Evolutionary conservation across 805 yeast species (phyloP), one percentile per base, ranked within the genome.

Genomic region (Metschnikowia shivogae): DNA sequence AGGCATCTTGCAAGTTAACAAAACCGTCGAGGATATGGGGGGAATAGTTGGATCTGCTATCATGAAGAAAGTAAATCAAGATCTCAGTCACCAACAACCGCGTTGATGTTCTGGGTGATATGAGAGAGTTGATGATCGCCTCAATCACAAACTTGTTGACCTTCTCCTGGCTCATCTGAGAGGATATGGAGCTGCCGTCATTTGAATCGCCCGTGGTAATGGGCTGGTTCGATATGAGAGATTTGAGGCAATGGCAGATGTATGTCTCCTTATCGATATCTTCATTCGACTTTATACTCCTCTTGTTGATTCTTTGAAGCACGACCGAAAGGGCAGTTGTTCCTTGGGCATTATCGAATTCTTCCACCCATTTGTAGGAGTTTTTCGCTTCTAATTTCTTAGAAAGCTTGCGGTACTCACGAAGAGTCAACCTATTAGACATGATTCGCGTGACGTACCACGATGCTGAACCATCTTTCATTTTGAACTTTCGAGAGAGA

Each of bases 261-360:
- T 56, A 48, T 43, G 52, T 67, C 45, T 72, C 76, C 43, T 56
- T 64, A 42, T 70, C 74, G 32, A 71, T 67, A 45, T 70, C 75
- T 27, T 70, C 75, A 47, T 72, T 70, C 3, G 74, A 66, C 50
- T 72, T 72, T 48, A 70, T 70, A 45, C 71, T 66, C 48, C 70
- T 67, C 46, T 63, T 66, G 51, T 69, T 72, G 31, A 70, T 60
- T 33, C 72, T 56, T 3, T 67, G 56, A 20, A 72, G 60, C 11
- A 67, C 59, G 5, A 67, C 73, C 0, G 73, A 62, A 10, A 71
- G 59, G 0, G 75, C 75, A 3, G 70, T 62, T 45, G 71, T 75
- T 14, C 76, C 76, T 51, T 71, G 74, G 1, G 67, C 65, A n/a
- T 60, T 62, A n/a, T 59, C 55, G 49, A 72, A 71, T 4, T 48